phyloP scores from a whole-genome alignment of 2,329 filamentous ascomycete genomes.

The Sporothrix euskadiensis region DNA sequence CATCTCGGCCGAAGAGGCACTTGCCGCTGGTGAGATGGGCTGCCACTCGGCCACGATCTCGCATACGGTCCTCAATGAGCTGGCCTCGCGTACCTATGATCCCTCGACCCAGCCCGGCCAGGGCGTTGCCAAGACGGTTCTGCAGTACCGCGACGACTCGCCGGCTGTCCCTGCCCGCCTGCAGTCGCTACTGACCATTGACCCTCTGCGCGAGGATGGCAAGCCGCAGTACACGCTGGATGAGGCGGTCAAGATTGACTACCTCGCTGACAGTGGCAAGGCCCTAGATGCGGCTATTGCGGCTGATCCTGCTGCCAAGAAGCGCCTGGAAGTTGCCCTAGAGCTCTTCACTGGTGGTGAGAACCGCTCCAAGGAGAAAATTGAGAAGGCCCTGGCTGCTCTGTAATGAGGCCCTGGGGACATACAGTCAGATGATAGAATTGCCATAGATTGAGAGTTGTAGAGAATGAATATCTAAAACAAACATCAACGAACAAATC shows the following conservation, averaged over 20 bases:
- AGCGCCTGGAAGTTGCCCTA: constrained; percentile 44
- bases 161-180: constrained; percentile 41
- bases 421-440: background rate
- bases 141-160: constrained; percentile 42
- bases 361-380: constrained; percentile 37
- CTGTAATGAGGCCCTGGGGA: background rate
- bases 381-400: constrained; percentile 36
- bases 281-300: constrained; percentile 47
- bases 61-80: constrained; percentile 43
- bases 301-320: constrained; percentile 42
- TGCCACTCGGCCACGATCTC: constrained; percentile 50
- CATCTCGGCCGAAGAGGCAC: constrained; percentile 46
- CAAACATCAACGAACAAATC: background rate
- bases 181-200: constrained; percentile 40
- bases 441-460: background rate
- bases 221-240: constrained; percentile 32
- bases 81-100: constrained; percentile 37
- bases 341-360: constrained; percentile 43
- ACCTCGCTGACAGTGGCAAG: constrained; percentile 48
- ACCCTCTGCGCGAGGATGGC: constrained; percentile 42
- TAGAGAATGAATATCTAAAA: background rate
- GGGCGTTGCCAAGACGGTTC: constrained; percentile 44
- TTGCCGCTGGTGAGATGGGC: constrained; percentile 50
- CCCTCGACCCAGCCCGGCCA: constrained; percentile 36
- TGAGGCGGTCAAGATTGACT: constrained; percentile 43